Evolutionary conservation across 371 early-diverging fungal genomes (phyloP).

Genomic region (Smittium culicis): DNA sequence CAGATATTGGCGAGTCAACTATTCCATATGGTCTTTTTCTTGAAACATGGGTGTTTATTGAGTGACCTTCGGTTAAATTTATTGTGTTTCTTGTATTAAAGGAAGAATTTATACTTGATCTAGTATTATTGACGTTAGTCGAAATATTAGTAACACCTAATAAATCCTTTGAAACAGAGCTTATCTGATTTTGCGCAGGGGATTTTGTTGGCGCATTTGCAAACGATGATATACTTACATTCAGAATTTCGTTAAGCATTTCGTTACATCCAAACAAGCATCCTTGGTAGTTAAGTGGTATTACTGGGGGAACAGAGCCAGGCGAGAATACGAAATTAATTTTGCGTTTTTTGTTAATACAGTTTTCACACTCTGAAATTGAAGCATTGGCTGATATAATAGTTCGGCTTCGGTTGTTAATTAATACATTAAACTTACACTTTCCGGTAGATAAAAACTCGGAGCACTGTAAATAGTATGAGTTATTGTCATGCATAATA

Average conservation of each 20-base stretch:
- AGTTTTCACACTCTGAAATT: not conserved
- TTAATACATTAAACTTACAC: not conserved
- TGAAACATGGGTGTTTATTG: too few relatives aligned
- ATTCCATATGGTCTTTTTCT: too few relatives aligned
- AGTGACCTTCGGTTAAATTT: too few relatives aligned
- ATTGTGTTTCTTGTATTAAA: too few relatives aligned
- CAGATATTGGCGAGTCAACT: too few relatives aligned
- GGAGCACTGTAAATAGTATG: not conserved
- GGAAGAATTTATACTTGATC: too few relatives aligned
- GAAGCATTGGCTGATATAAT: not conserved
- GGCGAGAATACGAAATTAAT: conserved; percentile 20
- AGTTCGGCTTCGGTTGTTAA: not conserved
- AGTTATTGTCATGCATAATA: not conserved
- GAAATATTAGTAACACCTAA: too few relatives aligned
- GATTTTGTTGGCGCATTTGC: too few relatives aligned
- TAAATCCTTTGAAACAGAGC: too few relatives aligned
- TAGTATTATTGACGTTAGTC: too few relatives aligned
- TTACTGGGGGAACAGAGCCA: conserved; percentile 21
- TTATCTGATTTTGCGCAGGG: too few relatives aligned
- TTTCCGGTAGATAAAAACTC: not conserved
- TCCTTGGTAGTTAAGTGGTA: conserved; percentile 17
- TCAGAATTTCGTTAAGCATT: conserved; percentile 22
- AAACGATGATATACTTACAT: conserved; percentile 3
- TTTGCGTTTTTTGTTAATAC: not conserved
- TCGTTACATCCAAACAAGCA: conserved; percentile 27